Evolutionary conservation across 495 filamentous ascomycete species (phyloP).

Genomic region (Neurospora sp.): DNA sequence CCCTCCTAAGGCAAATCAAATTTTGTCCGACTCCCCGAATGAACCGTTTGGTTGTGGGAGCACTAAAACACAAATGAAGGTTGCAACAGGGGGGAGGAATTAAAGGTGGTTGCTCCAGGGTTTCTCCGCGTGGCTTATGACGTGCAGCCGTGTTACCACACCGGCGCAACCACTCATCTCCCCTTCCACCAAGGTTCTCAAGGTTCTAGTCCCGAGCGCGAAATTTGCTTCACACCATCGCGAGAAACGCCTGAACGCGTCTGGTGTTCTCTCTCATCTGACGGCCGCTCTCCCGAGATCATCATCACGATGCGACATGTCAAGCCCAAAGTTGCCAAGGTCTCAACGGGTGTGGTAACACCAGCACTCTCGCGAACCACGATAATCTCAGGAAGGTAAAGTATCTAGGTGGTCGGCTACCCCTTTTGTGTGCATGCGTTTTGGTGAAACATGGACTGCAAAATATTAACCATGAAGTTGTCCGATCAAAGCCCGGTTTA

Average conservation of each 20-base stretch:
- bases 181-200: not conserved
- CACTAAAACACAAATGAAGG: not conserved
- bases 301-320: not conserved
- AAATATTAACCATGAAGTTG: not conserved
- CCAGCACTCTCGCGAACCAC: not conserved
- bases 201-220: not conserved
- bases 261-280: not conserved
- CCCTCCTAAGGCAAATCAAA: not conserved
- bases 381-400: not conserved
- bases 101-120: constrained; percentile 3
- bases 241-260: not conserved
- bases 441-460: not conserved
- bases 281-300: not conserved
- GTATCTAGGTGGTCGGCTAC: not conserved
- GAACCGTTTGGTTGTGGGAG: not conserved
- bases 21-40: not conserved
- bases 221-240: not conserved
- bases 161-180: not conserved
- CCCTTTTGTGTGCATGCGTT: not conserved
- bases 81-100: not conserved
- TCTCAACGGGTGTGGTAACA: not conserved
- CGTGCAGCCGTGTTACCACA: constrained; percentile 9
- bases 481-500: not conserved
- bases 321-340: not conserved
- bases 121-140: constrained; percentile 18